These are phyloP conservation scores for Sarocladium oryzae DNA, from an alignment of 2,329 filamentous ascomycete species.

Conservation along the genomic window DNA sequence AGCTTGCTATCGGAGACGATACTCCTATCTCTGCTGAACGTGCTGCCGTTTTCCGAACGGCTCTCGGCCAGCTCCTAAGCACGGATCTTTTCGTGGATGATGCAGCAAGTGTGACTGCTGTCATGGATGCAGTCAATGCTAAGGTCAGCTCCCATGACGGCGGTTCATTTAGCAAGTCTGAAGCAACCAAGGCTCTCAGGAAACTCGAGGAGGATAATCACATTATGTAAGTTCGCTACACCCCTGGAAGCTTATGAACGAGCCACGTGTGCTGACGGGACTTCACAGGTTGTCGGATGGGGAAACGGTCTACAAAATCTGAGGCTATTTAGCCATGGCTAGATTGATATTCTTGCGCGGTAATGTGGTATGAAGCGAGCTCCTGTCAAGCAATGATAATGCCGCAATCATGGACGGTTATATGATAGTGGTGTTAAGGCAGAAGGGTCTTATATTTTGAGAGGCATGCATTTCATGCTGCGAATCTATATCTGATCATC, in stretches of 20 bases:
- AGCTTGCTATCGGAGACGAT: slow-evolving; percentile 34
- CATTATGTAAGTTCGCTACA: slow-evolving; percentile 68
- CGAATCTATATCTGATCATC: not conserved
- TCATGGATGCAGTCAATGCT: slow-evolving; percentile 75
- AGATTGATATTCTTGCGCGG: not conserved
- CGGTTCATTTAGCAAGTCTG: slow-evolving; percentile 59
- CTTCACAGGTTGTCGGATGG: slow-evolving; percentile 48
- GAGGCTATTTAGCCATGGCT: slow-evolving; percentile 15
- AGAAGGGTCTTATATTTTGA: not conserved
- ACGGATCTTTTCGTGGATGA: slow-evolving; percentile 83
- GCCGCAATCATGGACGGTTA: not conserved
- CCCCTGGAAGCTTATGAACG: not conserved
- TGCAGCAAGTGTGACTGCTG: slow-evolving; percentile 64
- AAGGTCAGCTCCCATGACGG: slow-evolving; percentile 49
- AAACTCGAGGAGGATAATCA: slow-evolving; percentile 78
- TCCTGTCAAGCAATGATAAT: not conserved
- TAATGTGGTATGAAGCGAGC: not conserved
- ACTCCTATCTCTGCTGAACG: slow-evolving; percentile 53
- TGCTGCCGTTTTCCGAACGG: slow-evolving; percentile 67
- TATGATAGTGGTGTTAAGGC: not conserved
- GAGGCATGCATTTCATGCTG: not conserved
- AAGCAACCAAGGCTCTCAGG: slow-evolving; percentile 71
- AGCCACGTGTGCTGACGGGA: slow-evolving; percentile 15
- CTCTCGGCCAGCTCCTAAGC: slow-evolving; percentile 77
- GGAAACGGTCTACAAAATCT: slow-evolving; percentile 66